phyloP scores from a whole-genome alignment of 768 basidiomycete species.

The Serendipita indica region DNA sequence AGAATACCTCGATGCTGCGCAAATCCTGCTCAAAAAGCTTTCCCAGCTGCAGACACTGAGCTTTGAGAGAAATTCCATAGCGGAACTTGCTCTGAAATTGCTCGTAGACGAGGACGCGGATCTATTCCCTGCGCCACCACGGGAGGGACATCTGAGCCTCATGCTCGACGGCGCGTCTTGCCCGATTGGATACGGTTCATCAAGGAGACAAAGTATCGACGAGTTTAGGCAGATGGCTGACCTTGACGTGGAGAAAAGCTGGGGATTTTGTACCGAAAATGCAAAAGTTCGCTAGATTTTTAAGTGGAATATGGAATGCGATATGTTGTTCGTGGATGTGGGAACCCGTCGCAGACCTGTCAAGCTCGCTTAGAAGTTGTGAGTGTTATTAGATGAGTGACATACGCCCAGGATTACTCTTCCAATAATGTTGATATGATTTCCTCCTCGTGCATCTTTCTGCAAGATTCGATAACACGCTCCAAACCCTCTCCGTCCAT shows the following conservation, averaged over 20 bases:
- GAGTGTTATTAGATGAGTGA: no score
- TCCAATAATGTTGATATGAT: constrained; percentile 23
- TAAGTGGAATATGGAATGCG: no score
- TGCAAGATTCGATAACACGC: constrained; percentile 21
- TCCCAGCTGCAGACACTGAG: background rate
- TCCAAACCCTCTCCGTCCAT: constrained; percentile 28
- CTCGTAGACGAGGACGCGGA: background rate
- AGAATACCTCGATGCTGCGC: background rate
- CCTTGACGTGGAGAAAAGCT: background rate
- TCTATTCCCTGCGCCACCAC: no score
- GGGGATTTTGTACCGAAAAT: background rate
- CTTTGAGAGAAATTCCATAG: background rate
- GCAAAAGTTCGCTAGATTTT: background rate
- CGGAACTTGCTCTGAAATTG: background rate
- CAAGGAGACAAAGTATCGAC: background rate
- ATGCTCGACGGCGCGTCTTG: background rate
- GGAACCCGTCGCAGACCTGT: no score
- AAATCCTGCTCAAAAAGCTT: background rate
- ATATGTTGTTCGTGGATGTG: background rate
- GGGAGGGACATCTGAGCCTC: background rate
- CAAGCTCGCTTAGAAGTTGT: no score
- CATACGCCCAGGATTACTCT: no score
- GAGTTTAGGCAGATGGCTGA: background rate
- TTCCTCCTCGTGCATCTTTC: constrained; percentile 20
- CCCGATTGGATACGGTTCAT: background rate